phyloP scores from a whole-genome alignment of 2,329 filamentous ascomycete species.

The Biscogniauxia mediterranea region DNA sequence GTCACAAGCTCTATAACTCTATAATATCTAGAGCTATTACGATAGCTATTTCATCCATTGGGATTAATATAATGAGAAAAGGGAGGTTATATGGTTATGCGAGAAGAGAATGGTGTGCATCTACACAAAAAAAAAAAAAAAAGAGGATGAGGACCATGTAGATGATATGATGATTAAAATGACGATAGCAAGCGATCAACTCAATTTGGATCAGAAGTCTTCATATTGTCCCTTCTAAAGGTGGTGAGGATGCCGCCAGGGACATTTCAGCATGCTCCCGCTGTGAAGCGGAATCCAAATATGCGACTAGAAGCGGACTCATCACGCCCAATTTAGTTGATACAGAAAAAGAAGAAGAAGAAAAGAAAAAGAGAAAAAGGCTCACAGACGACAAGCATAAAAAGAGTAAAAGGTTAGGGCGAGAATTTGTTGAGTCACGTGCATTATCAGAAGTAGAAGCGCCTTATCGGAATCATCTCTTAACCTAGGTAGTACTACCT shows the following conservation, averaged over 20 bases:
- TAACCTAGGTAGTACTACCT: neutral
- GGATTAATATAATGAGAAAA: no score
- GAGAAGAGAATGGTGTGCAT: no score
- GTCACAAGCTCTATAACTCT: no score
- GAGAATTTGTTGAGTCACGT: neutral
- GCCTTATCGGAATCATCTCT: neutral
- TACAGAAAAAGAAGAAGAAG: slow-evolving; percentile 46
- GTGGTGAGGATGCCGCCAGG: slow-evolving; percentile 61
- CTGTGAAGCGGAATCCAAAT: slow-evolving; percentile 51
- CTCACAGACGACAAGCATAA: slow-evolving; percentile 3
- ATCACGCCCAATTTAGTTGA: slow-evolving; percentile 80
- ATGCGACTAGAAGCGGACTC: slow-evolving; percentile 62
- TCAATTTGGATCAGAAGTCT: slow-evolving; percentile 57
- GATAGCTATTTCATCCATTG: no score
- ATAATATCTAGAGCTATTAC: no score
- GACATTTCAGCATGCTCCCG: slow-evolving; percentile 64
- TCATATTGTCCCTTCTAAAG: slow-evolving; percentile 61
- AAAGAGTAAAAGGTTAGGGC: slow-evolving; percentile 2
- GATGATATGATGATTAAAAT: neutral
- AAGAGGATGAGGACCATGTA: slow-evolving; percentile 33
- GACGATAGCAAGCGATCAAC: slow-evolving; percentile 22
- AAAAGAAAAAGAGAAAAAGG: slow-evolving; percentile 15
- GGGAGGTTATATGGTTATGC: no score
- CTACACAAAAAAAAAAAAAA: neutral
- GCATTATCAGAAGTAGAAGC: neutral